phyloP scores from a whole-genome alignment of 768 basidiomycete species.

The Termitomyces sp. region DNA sequence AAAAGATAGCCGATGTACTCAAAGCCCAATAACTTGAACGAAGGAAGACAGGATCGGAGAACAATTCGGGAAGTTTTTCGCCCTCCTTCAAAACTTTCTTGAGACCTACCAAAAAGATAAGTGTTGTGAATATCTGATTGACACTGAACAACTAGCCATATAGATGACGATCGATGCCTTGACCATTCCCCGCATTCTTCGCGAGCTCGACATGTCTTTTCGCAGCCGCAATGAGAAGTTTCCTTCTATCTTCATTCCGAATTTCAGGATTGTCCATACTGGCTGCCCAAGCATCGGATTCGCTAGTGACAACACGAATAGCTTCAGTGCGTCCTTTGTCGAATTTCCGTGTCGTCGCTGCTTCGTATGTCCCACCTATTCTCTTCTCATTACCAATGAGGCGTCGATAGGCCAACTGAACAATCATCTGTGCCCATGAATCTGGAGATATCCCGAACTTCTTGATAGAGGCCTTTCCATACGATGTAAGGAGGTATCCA shows the following conservation, averaged over 20 bases:
- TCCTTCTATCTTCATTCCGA: slow-evolving; percentile 37
- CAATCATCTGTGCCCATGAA: slow-evolving; percentile 89
- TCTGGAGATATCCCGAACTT: slow-evolving; percentile 87
- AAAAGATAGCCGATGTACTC: slow-evolving; percentile 86
- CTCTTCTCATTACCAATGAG: slow-evolving; percentile 50
- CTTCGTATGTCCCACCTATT: slow-evolving; percentile 86
- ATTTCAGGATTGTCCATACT: slow-evolving; percentile 60
- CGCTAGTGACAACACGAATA: slow-evolving; percentile 76
- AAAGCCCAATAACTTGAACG: slow-evolving; percentile 81
- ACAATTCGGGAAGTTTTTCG: slow-evolving; percentile 65
- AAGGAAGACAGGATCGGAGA: slow-evolving; percentile 66
- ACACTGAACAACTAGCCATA: slow-evolving; percentile 48
- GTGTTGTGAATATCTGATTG: not conserved
- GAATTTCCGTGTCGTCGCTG: slow-evolving; percentile 86
- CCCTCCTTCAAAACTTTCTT: slow-evolving; percentile 59
- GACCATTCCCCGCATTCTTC: slow-evolving; percentile 55
- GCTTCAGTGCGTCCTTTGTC: slow-evolving; percentile 90
- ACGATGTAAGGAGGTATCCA: slow-evolving; percentile 58
- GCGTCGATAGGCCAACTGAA: slow-evolving; percentile 85
- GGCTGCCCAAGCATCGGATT: slow-evolving; percentile 72
- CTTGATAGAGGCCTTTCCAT: slow-evolving; percentile 87
- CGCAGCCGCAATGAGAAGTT: slow-evolving; percentile 53
- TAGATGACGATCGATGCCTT: slow-evolving; percentile 85
- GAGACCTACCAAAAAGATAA: slow-evolving; percentile 44
- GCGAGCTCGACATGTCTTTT: slow-evolving; percentile 66